Conservation (phyloP, 371 early-diverging fungal species). For the Lichtheimia hyalospora region DNA sequence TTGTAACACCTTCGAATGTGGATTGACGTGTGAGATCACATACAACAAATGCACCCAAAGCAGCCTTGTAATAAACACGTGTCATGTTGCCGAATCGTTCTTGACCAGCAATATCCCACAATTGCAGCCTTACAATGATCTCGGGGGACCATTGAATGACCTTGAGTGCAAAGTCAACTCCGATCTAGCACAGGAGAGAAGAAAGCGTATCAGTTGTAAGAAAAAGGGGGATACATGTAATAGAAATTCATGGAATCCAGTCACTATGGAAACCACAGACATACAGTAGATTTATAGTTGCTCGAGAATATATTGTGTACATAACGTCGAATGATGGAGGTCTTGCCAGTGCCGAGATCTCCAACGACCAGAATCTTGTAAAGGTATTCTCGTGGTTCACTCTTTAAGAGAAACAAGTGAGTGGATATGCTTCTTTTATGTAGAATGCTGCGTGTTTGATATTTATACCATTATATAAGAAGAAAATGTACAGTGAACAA, state of each 20-base stretch:
- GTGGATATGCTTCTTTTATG: neutral
- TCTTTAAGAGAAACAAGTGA: conserved; percentile 7
- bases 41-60: conserved; percentile 76
- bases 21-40: conserved; percentile 76
- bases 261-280: neutral
- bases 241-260: too few relatives aligned
- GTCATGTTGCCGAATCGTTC: conserved; percentile 81
- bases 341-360: conserved; percentile 79
- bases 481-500: conserved; percentile 1
- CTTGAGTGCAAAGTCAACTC: conserved; percentile 85
- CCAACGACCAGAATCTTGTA: conserved; percentile 83
- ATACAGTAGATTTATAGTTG: conserved; percentile 74
- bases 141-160: conserved; percentile 64
- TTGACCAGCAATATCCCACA: conserved; percentile 90
- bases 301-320: conserved; percentile 73
- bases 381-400: conserved; percentile 43
- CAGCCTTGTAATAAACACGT: conserved; percentile 81
- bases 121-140: conserved; percentile 65
- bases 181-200: conserved; percentile 49
- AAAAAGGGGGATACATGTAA: too few relatives aligned
- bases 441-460: neutral
- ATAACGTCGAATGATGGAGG: conserved; percentile 65
- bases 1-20: conserved; percentile 71
- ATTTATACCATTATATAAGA: conserved; percentile 2
- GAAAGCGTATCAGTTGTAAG: neutral